phyloP scores from a whole-genome alignment of 805 yeast species.

The Candida tallmaniae region DNA sequence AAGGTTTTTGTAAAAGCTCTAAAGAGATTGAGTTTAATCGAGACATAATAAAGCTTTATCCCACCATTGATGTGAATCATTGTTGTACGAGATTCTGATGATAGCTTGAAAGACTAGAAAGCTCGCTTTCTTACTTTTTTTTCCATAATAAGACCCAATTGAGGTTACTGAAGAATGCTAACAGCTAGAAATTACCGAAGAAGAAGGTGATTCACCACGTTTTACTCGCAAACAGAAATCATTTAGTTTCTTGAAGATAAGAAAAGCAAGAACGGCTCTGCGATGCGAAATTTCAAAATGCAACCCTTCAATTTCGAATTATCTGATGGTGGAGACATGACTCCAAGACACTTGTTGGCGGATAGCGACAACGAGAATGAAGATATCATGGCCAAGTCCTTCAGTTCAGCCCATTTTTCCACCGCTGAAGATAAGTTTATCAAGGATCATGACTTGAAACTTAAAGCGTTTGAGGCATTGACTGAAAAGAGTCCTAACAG shows the following conservation, averaged over 20 bases:
- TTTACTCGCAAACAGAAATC: neutral
- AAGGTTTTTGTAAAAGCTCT: no score
- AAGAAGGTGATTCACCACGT: no score
- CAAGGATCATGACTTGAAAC: conserved; percentile 64
- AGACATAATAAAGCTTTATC: no score
- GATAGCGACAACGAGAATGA: conserved; percentile 19
- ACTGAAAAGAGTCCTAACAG: conserved; percentile 8
- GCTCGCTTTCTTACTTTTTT: no score
- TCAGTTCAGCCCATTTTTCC: conserved; percentile 53
- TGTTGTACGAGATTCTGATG: no score
- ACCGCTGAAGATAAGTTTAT: conserved; percentile 60
- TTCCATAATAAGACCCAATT: no score
- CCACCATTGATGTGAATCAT: no score
- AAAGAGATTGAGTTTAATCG: no score
- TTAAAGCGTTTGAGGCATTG: conserved; percentile 52
- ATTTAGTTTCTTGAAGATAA: neutral
- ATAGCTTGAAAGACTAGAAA: no score
- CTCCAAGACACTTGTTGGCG: conserved; percentile 3
- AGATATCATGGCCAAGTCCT: conserved; percentile 25
- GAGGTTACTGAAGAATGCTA: no score
- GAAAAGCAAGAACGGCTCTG: neutral
- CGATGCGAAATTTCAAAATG: neutral
- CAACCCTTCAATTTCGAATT: conserved; percentile 3
- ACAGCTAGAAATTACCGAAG: no score
- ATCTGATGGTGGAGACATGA: conserved; percentile 1